phyloP scores from a whole-genome alignment of 192 early-diverging fungal genomes.

The Coemansia sp. region DNA sequence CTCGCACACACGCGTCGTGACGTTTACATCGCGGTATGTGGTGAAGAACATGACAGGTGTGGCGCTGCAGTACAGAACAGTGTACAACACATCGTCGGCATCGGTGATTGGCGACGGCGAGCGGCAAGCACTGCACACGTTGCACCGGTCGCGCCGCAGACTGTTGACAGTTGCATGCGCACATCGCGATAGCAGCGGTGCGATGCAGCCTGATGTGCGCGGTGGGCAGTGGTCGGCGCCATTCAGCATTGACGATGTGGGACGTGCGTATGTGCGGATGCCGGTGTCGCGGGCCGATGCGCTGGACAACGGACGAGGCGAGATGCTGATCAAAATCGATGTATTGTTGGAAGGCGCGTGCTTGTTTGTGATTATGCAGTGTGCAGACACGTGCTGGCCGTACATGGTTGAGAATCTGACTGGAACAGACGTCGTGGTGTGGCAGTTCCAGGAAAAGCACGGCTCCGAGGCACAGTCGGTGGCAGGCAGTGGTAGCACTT shows the following conservation, averaged over 20 bases:
- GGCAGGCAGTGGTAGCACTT: neutral
- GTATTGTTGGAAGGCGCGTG: slow-evolving; percentile 88
- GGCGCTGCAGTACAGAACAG: slow-evolving; percentile 73
- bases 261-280: slow-evolving; percentile 78
- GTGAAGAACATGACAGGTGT: slow-evolving; percentile 78
- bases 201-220: neutral
- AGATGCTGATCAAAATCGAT: slow-evolving; percentile 72
- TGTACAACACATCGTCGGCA: slow-evolving; percentile 56
- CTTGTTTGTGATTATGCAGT: slow-evolving; percentile 80
- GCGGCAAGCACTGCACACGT: slow-evolving; percentile 65
- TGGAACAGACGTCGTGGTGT: slow-evolving; percentile 64
- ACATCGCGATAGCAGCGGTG: slow-evolving; percentile 21
- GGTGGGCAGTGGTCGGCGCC: slow-evolving; percentile 81
- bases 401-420: slow-evolving; percentile 68
- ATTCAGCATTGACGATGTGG: slow-evolving; percentile 85
- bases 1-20: slow-evolving; percentile 83
- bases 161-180: slow-evolving; percentile 68
- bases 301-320: slow-evolving; percentile 12
- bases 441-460: slow-evolving; percentile 58
- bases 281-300: slow-evolving; percentile 53
- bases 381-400: slow-evolving; percentile 81
- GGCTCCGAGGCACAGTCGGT: neutral
- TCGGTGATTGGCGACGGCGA: slow-evolving; percentile 54
- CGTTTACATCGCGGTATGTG: slow-evolving; percentile 87
- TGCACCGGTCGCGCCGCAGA: slow-evolving; percentile 64